Evolutionary conservation across 768 basidiomycete species (phyloP), one percentile per base, ranked within the genome.

Genomic region (Kwoniella shandongensis): DNA sequence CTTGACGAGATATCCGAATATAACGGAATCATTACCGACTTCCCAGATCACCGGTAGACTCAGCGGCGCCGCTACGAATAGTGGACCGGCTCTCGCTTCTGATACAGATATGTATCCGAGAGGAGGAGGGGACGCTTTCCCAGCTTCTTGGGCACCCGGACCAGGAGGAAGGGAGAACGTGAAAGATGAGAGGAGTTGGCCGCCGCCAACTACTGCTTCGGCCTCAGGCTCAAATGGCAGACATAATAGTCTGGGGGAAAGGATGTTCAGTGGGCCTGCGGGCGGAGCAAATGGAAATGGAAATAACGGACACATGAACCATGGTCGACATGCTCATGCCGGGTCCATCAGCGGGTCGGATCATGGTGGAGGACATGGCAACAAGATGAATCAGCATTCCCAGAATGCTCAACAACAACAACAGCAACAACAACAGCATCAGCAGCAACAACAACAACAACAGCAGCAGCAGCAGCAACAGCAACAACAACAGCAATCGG

Each of bases 1-100:
- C 27, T 26, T 58, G 27, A 58, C 56, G 18, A 22, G 56, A 25
- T 58, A 41, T 51, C 56, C 56, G 7, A 57, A 13, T 38, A 25
- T 29, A 4, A 40, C 23, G 11, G 25, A 17, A 15, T 45, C 32
- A 13, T 32, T 32, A 32, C 32, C 32, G 32, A 32, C 32, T 6
- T 32, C 32, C 6, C 32, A 32, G 32, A 32, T 32, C 32, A 32
- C 32, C 32, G 7, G 32, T 32, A 6, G 32, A 32, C 32, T 32
- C n/a, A 32, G 6, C 32, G 13, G 13, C 32, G 7, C 13, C 32
- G 32, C n/a, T n/a, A n/a, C n/a, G n/a, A n/a, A n/a, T n/a, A 32
- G 7, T 32, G 32, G 6, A 32, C 32, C 32, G 32, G 32, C 32
- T 6, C 32, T 32, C 13, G 32, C 32, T 13, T 32, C 32, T 13